Evolutionary conservation across 768 basidiomycete genomes (phyloP).

Genomic region (Boletus rubescentipes): DNA sequence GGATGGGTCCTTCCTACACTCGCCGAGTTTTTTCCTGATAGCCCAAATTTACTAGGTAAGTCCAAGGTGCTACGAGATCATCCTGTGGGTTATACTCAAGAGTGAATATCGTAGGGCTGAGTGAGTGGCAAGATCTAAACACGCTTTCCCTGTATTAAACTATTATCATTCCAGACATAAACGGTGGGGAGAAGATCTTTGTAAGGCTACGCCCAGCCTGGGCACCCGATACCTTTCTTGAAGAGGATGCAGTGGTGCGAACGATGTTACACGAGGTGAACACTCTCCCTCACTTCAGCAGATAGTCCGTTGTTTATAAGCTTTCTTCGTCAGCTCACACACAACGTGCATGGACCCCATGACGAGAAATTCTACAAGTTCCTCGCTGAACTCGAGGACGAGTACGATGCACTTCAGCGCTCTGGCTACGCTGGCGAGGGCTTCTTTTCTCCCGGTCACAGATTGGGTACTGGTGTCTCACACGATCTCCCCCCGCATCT

Average conservation of each 20-base stretch:
- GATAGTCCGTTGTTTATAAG: neutral
- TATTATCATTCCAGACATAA: conserved; percentile 52
- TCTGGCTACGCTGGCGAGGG: conserved; percentile 91
- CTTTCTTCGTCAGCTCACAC: conserved; percentile 64
- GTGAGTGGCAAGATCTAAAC: conserved; percentile 26
- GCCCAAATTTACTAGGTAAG: conserved; percentile 70
- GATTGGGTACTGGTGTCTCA: conserved; percentile 65
- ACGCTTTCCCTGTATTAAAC: neutral
- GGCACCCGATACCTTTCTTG: conserved; percentile 66
- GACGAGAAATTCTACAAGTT: conserved; percentile 82
- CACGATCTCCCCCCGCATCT: conserved; percentile 67
- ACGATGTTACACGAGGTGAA: conserved; percentile 90
- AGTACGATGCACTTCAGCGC: conserved; percentile 75
- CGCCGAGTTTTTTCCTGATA: conserved; percentile 86
- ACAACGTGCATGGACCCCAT: conserved; percentile 87
- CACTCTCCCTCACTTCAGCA: neutral
- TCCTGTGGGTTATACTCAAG: conserved; percentile 8
- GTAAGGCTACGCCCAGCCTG: conserved; percentile 75
- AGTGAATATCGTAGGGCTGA: conserved; percentile 31
- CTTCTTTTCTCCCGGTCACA: conserved; percentile 73
- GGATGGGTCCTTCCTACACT: conserved; percentile 76
- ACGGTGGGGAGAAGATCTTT: conserved; percentile 79
- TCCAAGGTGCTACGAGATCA: neutral
- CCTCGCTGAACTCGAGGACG: conserved; percentile 73
- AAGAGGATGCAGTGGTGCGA: conserved; percentile 71